phyloP scores from a whole-genome alignment of 148 eudicot genomes.

The Chenopodium formosanum region DNA sequence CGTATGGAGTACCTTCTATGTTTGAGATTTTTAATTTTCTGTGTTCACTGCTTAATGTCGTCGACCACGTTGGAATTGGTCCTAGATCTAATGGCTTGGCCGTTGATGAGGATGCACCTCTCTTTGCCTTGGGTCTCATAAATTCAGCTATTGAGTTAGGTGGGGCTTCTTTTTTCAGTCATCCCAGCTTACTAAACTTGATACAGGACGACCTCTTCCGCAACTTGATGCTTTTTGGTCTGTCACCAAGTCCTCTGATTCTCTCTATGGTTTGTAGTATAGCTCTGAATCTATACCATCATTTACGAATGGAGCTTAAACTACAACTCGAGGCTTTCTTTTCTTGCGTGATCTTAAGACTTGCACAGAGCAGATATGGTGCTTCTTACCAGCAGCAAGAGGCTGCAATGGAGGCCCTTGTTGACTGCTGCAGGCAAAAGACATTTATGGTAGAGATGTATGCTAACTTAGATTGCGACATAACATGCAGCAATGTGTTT shows the following conservation, averaged over 20 bases:
- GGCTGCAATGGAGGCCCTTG: constrained; percentile 97
- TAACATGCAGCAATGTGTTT: constrained; percentile 82
- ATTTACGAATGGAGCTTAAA: constrained; percentile 68
- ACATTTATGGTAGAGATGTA: constrained; percentile 83
- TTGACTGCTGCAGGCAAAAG: constrained; percentile 92
- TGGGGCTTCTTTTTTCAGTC: constrained; percentile 64
- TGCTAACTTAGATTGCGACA: constrained; percentile 91
- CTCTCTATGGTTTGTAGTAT: constrained; percentile 91
- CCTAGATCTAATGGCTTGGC: constrained; percentile 70
- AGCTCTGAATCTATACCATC: constrained; percentile 78
- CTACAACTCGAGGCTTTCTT: constrained; percentile 91
- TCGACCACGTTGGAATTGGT: constrained; percentile 61
- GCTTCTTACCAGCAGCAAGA: constrained; percentile 94
- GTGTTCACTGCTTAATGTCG: constrained; percentile 73
- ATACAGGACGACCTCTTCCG: constrained; percentile 84
- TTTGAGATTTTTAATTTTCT: constrained; percentile 87
- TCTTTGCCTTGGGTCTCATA: constrained; percentile 83
- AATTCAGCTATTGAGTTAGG: constrained; percentile 87
- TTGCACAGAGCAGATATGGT: constrained; percentile 82
- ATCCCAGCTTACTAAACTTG: constrained; percentile 66
- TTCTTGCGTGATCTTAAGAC: constrained; percentile 72
- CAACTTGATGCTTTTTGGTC: constrained; percentile 83
- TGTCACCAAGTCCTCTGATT: constrained; percentile 87
- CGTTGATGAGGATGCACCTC: constrained; percentile 88
- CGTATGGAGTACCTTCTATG: constrained; percentile 91